Evolutionary conservation across 2,329 filamentous ascomycete genomes (phyloP), one percentile per base, ranked within the genome.

Genomic region (Sclerotinia glacialis): DNA sequence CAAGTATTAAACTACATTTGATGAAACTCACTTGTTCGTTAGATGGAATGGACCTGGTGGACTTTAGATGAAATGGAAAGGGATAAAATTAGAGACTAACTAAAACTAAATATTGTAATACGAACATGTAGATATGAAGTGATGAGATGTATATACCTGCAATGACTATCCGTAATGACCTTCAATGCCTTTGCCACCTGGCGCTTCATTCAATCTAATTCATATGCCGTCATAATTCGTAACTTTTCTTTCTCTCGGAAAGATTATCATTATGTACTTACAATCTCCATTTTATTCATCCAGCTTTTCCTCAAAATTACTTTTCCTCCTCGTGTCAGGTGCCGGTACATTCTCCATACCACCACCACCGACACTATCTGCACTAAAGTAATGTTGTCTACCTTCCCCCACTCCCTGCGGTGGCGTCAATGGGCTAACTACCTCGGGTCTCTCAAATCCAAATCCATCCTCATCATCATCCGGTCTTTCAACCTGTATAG

Each of bases 251-350:
- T 14, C 18, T 31, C 34, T n/a, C 28, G 18, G 37, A n/a, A 46
- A 46, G 44, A n/a, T 54, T 18, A 14, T 34, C 12, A 53, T 5
- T 53, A 53, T 34, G 2, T 53, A 53, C 52, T 54, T 34, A 12
- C 34, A 34, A 54, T 34, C 18, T 3, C 28, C 28, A 18, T 6
- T 34, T 34, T 46, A 60, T 49, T 72, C 71, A 61, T 71, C 72
- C 67, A 74, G 66, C 26, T 68, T 69, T 59, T 75, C 74, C 37
- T 64, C 66, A 60, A 75, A 75, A 64, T 72, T 71, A 67, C 74
- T 75, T 62, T 64, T 75, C 69, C 71, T 67, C 60, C 67, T 53
- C 34, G 59, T 53, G 11, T 63, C 52, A 7, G 16, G 31, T 66
- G 42, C 56, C n/a, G 26, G 47, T 12, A 12, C 65, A 44, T 61